phyloP scores from a whole-genome alignment of 441 rosid species.

The Pelargonium cotyledonis region DNA sequence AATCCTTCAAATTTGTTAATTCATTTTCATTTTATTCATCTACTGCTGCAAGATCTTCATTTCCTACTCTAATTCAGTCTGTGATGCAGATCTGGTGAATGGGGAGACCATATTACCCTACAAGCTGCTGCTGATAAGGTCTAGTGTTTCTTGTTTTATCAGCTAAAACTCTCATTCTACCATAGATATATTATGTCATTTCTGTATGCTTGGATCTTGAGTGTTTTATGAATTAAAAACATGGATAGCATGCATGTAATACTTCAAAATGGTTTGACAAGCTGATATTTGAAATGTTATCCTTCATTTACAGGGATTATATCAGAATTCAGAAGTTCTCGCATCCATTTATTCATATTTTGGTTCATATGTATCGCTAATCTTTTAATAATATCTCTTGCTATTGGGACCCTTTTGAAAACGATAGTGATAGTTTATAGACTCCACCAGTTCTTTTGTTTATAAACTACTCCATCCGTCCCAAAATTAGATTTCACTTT shows the following conservation, averaged over 20 bases:
- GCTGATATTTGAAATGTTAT: neutral
- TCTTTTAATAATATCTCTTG: no score
- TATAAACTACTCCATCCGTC: neutral
- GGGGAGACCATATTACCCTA: slow-evolving; percentile 93
- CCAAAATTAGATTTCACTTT: no score
- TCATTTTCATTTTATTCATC: slow-evolving; percentile 11
- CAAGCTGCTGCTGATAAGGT: slow-evolving; percentile 99
- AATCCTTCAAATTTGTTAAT: slow-evolving; percentile 10
- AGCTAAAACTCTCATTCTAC: slow-evolving; percentile 1
- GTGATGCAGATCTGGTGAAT: slow-evolving; percentile 72
- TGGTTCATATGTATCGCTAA: neutral
- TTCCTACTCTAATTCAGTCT: slow-evolving; percentile 19
- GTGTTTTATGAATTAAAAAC: neutral
- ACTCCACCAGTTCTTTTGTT: neutral
- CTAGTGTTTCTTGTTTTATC: slow-evolving; percentile 18
- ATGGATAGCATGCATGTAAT: neutral
- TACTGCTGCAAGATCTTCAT: neutral
- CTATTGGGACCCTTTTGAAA: no score
- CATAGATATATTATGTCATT: no score
- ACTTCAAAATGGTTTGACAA: neutral
- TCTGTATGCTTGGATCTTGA: neutral
- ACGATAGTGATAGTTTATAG: neutral
- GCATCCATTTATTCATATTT: neutral
- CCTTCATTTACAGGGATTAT: neutral
- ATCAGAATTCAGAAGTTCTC: neutral